Evolutionary conservation across 2,329 filamentous ascomycete species (phyloP).

Genomic region (Fusarium hostae): DNA sequence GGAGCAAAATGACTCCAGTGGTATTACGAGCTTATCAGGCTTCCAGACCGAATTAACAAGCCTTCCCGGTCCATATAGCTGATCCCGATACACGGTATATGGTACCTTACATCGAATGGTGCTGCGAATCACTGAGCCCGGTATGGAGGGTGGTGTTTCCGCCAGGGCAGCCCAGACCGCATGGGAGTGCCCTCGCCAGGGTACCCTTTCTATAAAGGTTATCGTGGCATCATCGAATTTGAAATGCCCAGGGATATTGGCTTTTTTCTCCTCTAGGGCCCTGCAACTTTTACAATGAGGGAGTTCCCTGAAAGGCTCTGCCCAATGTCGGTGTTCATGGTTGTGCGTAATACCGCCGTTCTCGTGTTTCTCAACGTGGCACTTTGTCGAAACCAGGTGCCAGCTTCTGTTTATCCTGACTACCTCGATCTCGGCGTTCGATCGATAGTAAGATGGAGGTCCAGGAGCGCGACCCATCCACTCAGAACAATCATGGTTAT

Average conservation of each 20-base stretch:
- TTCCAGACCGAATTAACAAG: not conserved
- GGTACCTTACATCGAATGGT: not conserved
- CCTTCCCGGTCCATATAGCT: not conserved
- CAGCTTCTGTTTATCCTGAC: not conserved
- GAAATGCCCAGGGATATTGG: not conserved
- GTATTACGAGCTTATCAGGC: not conserved
- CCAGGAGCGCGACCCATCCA: too few species aligned
- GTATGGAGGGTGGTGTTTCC: not conserved
- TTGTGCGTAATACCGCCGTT: not conserved
- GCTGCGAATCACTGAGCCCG: not conserved
- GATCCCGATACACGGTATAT: not conserved
- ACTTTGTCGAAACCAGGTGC: slow-evolving; percentile 8
- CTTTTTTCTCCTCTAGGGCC: not conserved
- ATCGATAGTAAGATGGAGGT: not conserved
- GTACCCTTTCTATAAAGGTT: not conserved
- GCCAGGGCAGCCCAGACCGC: not conserved
- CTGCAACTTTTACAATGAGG: not conserved
- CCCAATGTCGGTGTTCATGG: slow-evolving; percentile 1
- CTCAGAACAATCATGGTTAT: not conserved
- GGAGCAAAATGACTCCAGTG: not conserved
- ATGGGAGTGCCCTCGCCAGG: not conserved
- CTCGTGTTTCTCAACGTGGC: not conserved
- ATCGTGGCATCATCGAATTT: not conserved
- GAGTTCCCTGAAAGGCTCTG: not conserved
- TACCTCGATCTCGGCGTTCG: not conserved